Conservation (phyloP, 2,329 filamentous ascomycete genomes). For the Calonectria pauciramosa region DNA sequence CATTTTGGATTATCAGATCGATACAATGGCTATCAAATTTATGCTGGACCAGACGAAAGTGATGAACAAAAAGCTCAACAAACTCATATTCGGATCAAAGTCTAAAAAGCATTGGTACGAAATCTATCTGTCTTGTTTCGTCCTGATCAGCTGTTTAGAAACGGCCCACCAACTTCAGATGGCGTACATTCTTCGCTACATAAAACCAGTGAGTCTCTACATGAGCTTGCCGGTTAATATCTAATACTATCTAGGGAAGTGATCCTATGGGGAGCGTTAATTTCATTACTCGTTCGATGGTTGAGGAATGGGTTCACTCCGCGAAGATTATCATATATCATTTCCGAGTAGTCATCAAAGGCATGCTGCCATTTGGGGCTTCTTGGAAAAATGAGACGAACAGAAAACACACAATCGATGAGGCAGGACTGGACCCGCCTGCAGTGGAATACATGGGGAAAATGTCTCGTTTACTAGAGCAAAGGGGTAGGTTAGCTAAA, state of each 20-base stretch:
- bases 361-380: not conserved
- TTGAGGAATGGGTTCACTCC: not conserved
- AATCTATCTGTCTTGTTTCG: not conserved
- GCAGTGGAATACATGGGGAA: not conserved
- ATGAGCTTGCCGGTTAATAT: too few species aligned
- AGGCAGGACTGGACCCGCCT: not conserved
- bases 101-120: not conserved
- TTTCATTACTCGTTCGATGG: not conserved
- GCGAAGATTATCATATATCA: not conserved
- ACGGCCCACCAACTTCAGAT: not conserved
- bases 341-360: not conserved
- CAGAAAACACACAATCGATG: not conserved
- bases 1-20: not conserved
- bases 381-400: not conserved
- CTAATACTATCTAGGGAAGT: not conserved
- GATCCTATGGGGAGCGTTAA: not conserved
- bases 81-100: not conserved
- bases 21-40: not conserved
- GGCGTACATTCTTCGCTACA: not conserved
- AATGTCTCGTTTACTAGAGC: not conserved
- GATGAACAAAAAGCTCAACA: not conserved
- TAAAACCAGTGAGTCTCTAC: not conserved
- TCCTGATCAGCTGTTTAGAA: not conserved
- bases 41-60: not conserved
- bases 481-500: not conserved